These are phyloP conservation scores for Calendula officinalis DNA, from an alignment of 129 eudicot species.

Conservation along the genomic window DNA sequence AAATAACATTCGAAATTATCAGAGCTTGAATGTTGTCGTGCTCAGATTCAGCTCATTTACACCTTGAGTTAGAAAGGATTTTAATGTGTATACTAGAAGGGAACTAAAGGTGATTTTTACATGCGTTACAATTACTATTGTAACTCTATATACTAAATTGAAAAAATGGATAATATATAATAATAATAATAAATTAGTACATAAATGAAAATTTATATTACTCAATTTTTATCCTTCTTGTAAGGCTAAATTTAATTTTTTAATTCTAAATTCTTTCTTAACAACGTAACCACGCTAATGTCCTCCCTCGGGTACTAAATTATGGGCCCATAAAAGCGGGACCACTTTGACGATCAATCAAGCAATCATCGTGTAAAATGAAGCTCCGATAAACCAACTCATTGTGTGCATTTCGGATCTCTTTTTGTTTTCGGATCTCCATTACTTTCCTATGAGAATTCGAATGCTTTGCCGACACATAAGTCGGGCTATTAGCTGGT, in stretches of 20 bases:
- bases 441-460: slow-evolving; percentile 91
- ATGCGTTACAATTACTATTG: no score
- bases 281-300: slow-evolving; percentile 25
- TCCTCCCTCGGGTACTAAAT: slow-evolving; percentile 35
- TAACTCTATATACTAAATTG: no score
- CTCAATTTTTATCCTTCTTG: slow-evolving; percentile 17
- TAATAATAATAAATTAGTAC: no score
- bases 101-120: no score
- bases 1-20: no score
- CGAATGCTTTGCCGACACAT: slow-evolving; percentile 71
- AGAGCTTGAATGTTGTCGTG: no score
- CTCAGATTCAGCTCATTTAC: no score
- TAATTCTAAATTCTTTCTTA: no score
- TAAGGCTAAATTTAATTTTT: slow-evolving; percentile 13
- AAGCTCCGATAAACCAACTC: slow-evolving; percentile 44
- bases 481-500: slow-evolving; percentile 95
- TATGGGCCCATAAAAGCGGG: slow-evolving; percentile 47
- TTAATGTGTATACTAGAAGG: no score
- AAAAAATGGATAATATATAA: neutral
- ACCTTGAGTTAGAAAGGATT: no score
- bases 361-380: slow-evolving; percentile 50
- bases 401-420: slow-evolving; percentile 39
- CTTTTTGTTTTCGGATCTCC: slow-evolving; percentile 91
- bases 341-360: slow-evolving; percentile 56
- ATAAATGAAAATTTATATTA: slow-evolving; percentile 1